A percentile compares a stretch with the other conserved stretches of the same genome.
phyloP scores from a whole-genome alignment of 2,329 filamentous ascomycete genomes.

The Calonectria leucothoes region DNA sequence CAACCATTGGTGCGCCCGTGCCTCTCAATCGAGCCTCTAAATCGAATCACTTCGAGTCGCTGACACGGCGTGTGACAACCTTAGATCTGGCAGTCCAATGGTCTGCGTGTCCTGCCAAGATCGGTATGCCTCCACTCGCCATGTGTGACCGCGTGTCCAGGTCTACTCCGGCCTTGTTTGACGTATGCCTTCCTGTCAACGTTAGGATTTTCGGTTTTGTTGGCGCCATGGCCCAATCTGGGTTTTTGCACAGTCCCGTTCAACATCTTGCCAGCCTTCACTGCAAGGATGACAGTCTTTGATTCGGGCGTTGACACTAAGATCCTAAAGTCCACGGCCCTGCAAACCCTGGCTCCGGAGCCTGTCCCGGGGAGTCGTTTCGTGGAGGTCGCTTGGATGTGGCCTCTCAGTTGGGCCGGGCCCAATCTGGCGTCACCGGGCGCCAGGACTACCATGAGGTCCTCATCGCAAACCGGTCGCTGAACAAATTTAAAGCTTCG shows the following conservation, averaged over 20 bases:
- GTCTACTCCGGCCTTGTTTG: slow-evolving; percentile 11
- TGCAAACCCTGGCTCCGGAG: slow-evolving; percentile 30
- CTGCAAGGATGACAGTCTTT: slow-evolving; percentile 12
- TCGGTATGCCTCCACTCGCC: slow-evolving; percentile 28
- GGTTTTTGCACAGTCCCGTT: slow-evolving; percentile 22
- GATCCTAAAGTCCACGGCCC: slow-evolving; percentile 26
- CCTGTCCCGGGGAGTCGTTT: slow-evolving; percentile 29
- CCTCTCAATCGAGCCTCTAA: slow-evolving; percentile 23
- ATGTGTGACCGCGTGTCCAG: slow-evolving; percentile 29
- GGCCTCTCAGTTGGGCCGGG: slow-evolving; percentile 31
- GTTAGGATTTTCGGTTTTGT: slow-evolving; percentile 22
- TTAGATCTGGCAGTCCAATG: slow-evolving; percentile 6
- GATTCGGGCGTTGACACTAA: slow-evolving; percentile 19
- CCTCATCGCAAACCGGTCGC: slow-evolving; percentile 1
- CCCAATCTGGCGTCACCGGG: slow-evolving; percentile 22
- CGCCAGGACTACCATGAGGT: slow-evolving; percentile 7
- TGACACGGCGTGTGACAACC: slow-evolving; percentile 35
- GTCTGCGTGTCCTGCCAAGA: slow-evolving; percentile 16
- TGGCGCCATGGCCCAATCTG: slow-evolving; percentile 19
- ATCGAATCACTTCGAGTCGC: slow-evolving; percentile 18
- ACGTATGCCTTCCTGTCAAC: slow-evolving; percentile 10
- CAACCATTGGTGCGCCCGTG: slow-evolving; percentile 16
- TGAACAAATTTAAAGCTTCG: slow-evolving; percentile 1
- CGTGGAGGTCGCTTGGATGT: slow-evolving; percentile 23
- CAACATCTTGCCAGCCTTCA: slow-evolving; percentile 17